A percentile compares a stretch with the other conserved stretches of the same genome.
phyloP scores from a whole-genome alignment of 306 rosid genomes.

The Luffa acutangula region DNA sequence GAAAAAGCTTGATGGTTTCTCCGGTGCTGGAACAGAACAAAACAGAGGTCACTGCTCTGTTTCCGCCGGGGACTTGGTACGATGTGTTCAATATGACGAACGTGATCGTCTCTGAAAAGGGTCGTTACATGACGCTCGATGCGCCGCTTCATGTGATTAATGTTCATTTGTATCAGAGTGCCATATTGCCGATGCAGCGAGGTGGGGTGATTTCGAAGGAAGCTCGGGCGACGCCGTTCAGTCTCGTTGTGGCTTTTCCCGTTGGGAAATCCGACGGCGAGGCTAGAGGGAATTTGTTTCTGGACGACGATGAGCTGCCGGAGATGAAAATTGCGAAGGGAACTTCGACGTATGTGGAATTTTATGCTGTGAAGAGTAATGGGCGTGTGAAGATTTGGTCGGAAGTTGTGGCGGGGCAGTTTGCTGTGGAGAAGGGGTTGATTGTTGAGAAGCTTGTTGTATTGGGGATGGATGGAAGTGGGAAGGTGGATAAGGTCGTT shows the following conservation, averaged over 20 bases:
- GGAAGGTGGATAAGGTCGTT: constrained; percentile 36
- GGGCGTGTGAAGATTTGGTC: constrained; percentile 78
- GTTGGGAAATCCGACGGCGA: constrained; percentile 43
- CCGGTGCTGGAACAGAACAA: constrained; percentile 75
- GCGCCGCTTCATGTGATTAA: constrained; percentile 82
- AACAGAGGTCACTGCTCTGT: constrained; percentile 62
- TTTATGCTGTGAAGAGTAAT: constrained; percentile 38
- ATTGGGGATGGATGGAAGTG: constrained; percentile 49
- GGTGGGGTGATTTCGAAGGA: constrained; percentile 75
- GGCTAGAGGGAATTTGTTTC: constrained; percentile 63
- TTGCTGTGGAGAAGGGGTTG: constrained; percentile 61
- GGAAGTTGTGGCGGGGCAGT: constrained; percentile 65
- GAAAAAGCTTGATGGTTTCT: constrained; percentile 66
- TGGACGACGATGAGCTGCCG: constrained; percentile 66
- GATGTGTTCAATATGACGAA: constrained; percentile 56
- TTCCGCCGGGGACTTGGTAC: constrained; percentile 90
- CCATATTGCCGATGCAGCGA: constrained; percentile 80
- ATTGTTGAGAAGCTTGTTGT: constrained; percentile 49
- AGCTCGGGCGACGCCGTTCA: constrained; percentile 74
- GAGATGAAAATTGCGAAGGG: constrained; percentile 71
- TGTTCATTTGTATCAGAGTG: constrained; percentile 74
- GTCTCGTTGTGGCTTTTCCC: constrained; percentile 57
- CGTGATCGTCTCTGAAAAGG: constrained; percentile 37
- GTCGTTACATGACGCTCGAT: constrained; percentile 50
- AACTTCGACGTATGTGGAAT: constrained; percentile 50